Evolutionary conservation across 768 basidiomycete species (phyloP).

Genomic region (Amanita rubescens): DNA sequence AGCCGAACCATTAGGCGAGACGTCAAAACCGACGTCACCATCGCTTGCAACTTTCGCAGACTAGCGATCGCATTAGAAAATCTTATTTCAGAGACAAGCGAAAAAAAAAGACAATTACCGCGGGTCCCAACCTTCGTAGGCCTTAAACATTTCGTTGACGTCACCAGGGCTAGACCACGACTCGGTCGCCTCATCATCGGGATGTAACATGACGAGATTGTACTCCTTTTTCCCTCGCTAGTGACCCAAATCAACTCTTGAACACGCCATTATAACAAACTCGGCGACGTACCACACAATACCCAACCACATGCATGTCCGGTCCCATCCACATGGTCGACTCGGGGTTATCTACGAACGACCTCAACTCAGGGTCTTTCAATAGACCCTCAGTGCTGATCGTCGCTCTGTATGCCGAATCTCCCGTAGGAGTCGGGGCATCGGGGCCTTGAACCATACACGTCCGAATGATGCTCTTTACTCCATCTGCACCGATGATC

Average conservation of each 20-base stretch:
- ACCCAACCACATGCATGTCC: constrained; percentile 27
- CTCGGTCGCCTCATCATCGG: constrained; percentile 32
- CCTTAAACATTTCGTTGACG: constrained; percentile 37
- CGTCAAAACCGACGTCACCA: constrained; percentile 38
- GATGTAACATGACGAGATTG: constrained; percentile 38
- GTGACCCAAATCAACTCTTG: too few species aligned
- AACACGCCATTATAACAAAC: not conserved
- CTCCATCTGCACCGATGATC: constrained; percentile 42
- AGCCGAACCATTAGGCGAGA: constrained; percentile 43
- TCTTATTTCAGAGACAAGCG: too few species aligned
- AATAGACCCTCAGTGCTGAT: constrained; percentile 39
- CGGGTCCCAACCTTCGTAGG: constrained; percentile 43
- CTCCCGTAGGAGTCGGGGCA: constrained; percentile 47
- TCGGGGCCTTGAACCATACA: constrained; percentile 41
- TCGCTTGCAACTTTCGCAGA: constrained; percentile 35
- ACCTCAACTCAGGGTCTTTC: constrained; percentile 42
- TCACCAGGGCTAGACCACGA: constrained; percentile 38
- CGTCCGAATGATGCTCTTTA: constrained; percentile 41
- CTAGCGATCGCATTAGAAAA: constrained; percentile 16
- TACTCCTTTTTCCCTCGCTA: constrained; percentile 33
- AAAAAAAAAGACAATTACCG: constrained; percentile 24
- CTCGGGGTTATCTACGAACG: constrained; percentile 42
- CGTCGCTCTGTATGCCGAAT: constrained; percentile 54
- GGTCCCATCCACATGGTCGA: constrained; percentile 60
- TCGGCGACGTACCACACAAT: constrained; percentile 25